Conservation (phyloP, 75 land plant genomes). For the Cunninghamia lanceolata region DNA sequence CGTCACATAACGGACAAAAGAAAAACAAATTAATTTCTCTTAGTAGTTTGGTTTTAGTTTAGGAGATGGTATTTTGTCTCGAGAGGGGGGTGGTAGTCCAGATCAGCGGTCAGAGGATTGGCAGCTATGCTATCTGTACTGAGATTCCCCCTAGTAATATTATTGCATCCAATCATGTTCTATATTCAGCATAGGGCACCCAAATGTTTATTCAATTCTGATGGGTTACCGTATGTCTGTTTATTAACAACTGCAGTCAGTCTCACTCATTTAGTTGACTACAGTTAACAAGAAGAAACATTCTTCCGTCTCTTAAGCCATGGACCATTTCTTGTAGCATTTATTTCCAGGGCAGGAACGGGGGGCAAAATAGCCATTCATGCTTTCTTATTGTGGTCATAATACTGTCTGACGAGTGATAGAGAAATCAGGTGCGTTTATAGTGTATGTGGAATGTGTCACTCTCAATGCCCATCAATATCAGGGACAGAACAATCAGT, state of each 20-base stretch:
- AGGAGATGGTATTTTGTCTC: background rate
- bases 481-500: background rate
- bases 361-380: background rate
- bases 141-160: slow-evolving; percentile 5
- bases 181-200: slow-evolving; percentile 5
- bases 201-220: slow-evolving; percentile 1
- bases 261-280: slow-evolving; percentile 10
- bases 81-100: slow-evolving; percentile 3
- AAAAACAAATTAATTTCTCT: background rate
- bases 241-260: slow-evolving; percentile 8
- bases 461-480: background rate
- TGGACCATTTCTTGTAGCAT: slow-evolving; percentile 8
- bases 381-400: background rate
- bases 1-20: slow-evolving; percentile 5
- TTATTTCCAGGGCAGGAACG: background rate
- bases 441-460: slow-evolving; percentile 2
- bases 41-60: slow-evolving; percentile 3
- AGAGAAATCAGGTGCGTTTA: background rate
- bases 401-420: background rate
- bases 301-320: slow-evolving; percentile 12
- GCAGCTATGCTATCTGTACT: slow-evolving; percentile 7
- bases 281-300: slow-evolving; percentile 12
- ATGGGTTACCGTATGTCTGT: background rate
- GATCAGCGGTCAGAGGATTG: slow-evolving; percentile 6
- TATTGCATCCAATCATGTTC: slow-evolving; percentile 1